Conservation (phyloP, 352 stramenopile genomes). For the Phytopythium cucurbitacearum region DNA sequence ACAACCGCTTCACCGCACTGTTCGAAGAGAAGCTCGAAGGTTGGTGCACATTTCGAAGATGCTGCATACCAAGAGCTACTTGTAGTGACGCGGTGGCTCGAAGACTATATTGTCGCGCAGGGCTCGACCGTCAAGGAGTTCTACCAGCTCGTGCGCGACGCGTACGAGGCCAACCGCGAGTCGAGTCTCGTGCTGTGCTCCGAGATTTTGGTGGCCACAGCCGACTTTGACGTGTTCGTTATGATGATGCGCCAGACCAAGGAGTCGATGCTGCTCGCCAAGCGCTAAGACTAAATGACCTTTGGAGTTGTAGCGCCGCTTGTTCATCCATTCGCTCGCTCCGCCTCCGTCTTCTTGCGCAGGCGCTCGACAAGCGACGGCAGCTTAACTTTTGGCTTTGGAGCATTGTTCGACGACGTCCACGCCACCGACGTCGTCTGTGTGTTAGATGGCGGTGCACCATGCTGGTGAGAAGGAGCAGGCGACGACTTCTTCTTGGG, state of each 20-base stretch:
- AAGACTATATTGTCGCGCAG: constrained; percentile 59
- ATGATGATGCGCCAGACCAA: constrained; percentile 84
- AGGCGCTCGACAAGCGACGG: constrained; percentile 71
- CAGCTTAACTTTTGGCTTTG: constrained; percentile 64
- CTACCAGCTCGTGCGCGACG: constrained; percentile 51
- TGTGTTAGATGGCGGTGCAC: too few relatives aligned
- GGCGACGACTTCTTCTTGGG: constrained; percentile 19
- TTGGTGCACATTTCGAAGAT: constrained; percentile 7
- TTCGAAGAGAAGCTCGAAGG: constrained; percentile 81
- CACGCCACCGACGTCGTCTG: constrained; percentile 23
- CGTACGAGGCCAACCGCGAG: constrained; percentile 53
- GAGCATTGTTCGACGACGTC: constrained; percentile 31
- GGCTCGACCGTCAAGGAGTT: constrained; percentile 60
- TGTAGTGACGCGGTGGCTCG: not conserved
- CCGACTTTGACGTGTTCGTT: constrained; percentile 79
- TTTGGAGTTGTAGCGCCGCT: not conserved
- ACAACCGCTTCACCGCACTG: constrained; percentile 68
- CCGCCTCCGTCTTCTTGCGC: constrained; percentile 56
- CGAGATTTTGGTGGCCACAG: constrained; percentile 72
- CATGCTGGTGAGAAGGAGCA: not conserved
- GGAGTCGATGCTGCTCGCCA: constrained; percentile 52
- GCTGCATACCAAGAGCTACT: not conserved
- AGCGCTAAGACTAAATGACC: constrained; percentile 17
- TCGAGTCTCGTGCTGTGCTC: constrained; percentile 65
- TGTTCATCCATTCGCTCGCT: constrained; percentile 15